Conservation (phyloP, 2,329 filamentous ascomycete genomes). For the Cercospora sp. region DNA sequence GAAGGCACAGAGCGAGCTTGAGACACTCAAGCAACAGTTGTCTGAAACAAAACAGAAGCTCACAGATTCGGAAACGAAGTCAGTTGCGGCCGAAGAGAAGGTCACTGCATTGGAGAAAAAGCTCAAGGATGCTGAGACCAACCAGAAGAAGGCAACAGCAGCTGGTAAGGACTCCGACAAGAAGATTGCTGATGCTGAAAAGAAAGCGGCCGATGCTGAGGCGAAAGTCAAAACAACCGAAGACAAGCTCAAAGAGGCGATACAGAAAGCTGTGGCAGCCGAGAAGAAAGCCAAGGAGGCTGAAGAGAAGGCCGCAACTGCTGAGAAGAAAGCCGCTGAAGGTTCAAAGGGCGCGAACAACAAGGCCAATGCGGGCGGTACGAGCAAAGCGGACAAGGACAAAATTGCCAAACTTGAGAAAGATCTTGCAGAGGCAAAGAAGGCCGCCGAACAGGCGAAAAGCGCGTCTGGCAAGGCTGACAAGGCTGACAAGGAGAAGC, state of each 20-base stretch:
- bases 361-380: constrained; percentile 8
- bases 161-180: constrained; percentile 20
- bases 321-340: constrained; percentile 12
- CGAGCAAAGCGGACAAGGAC: constrained; percentile 19
- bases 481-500: constrained; percentile 14
- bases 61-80: constrained; percentile 16
- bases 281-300: constrained; percentile 16
- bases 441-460: constrained; percentile 15
- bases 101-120: constrained; percentile 14
- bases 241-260: constrained; percentile 20
- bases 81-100: constrained; percentile 14
- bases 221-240: constrained; percentile 9
- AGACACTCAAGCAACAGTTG: neutral
- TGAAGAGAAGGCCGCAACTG: constrained; percentile 21
- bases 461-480: constrained; percentile 11
- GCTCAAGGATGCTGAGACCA: constrained; percentile 16
- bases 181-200: constrained; percentile 12
- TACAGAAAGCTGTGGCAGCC: constrained; percentile 9
- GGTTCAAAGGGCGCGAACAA: constrained; percentile 4
- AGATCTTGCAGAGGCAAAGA: constrained; percentile 19
- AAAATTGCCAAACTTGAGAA: constrained; percentile 21
- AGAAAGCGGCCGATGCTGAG: constrained; percentile 4
- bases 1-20: neutral
- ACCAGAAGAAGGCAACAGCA: constrained; percentile 18
- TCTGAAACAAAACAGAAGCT: constrained; percentile 1